Evolutionary conservation across 1,284 basidiomycete genomes (phyloP).

Genomic region (Ganoderma lucidum): DNA sequence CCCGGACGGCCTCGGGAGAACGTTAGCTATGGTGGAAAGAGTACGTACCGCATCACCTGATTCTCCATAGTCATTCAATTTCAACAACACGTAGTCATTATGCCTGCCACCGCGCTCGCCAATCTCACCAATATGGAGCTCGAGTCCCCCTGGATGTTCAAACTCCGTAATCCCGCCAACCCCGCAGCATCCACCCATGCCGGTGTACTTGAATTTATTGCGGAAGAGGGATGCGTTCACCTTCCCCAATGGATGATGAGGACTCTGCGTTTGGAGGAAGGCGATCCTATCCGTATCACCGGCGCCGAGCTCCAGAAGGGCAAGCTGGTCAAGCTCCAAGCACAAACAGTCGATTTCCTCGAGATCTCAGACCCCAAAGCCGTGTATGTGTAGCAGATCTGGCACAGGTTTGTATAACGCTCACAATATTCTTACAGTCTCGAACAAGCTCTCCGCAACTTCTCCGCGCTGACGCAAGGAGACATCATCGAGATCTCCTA

Average conservation of each 20-base stretch:
- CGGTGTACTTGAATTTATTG: slow-evolving; percentile 99
- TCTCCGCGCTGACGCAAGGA: slow-evolving; percentile 89
- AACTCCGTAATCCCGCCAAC: slow-evolving; percentile 90
- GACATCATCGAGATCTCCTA: slow-evolving; percentile 94
- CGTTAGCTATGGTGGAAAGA: slow-evolving; percentile 96
- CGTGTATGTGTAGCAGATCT: slow-evolving; percentile 69
- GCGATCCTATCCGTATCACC: slow-evolving; percentile 93
- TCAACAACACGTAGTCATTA: slow-evolving; percentile 78
- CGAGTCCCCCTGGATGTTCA: slow-evolving; percentile 95
- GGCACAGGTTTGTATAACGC: not conserved
- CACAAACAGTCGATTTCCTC: slow-evolving; percentile 94
- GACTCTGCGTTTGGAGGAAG: slow-evolving; percentile 90
- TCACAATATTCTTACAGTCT: slow-evolving; percentile 61
- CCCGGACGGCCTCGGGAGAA: slow-evolving; percentile 85
- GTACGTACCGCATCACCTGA: slow-evolving; percentile 60
- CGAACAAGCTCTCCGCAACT: slow-evolving; percentile 95
- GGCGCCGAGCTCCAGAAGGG: slow-evolving; percentile 92
- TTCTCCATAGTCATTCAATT: slow-evolving; percentile 3
- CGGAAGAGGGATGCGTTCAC: slow-evolving; percentile 95
- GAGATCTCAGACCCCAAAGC: slow-evolving; percentile 97
- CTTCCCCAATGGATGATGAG: slow-evolving; percentile 99
- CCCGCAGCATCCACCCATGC: slow-evolving; percentile 91
- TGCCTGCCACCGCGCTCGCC: slow-evolving; percentile 96
- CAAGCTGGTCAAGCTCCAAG: slow-evolving; percentile 96
- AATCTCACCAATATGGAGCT: slow-evolving; percentile 90